Evolutionary conservation across 108 stramenopile genomes (phyloP), one percentile per base, ranked within the genome.

Genomic region (Parietichytrium sp.): DNA sequence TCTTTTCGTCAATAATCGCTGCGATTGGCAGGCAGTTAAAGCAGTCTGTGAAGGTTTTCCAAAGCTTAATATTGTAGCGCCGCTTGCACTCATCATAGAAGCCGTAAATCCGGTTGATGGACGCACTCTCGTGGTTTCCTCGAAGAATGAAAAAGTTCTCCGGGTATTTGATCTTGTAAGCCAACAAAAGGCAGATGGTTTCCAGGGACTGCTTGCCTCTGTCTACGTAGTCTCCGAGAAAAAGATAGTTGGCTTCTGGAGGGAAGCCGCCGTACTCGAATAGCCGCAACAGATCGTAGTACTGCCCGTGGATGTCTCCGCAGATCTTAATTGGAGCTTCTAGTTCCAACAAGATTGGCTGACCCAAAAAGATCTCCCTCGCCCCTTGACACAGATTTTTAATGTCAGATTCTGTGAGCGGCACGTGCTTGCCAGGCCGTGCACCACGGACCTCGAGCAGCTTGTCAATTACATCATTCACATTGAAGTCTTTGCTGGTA

Each of bases 21-120:
- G 97, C 95, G 80, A 98, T 96, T 29, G 98, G 98, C 30, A 99
- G 95, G 84, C 98, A 99, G 85, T 99, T 99, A 92, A 99, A 99
- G 88, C 96, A 97, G 85, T 98, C 98, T 20, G 98, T 98, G 88
- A 99, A 98, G 12, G 97, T 98, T 90, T 97, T 98, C 97, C 98
- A 99, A 0, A 99, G 91, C 89, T 98, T 98, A 87, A 98, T 96
- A 54, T 96, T 96, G 85, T 98, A 98, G 48, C 98, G 92, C 78
- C 98, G 94, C 90, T 96, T 95, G 83, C 98, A 99, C 85, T 99
- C 98, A 85, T 99, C 98, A 84, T 97, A 99, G 83, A 99, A 98
- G 27, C 98, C 98, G 83, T 99, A 99, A 84, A 99, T 98, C 78
- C 96, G 92, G 90, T 98, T 99, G 87, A 99, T 98, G 31, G 96